These are phyloP conservation scores for Scedosporium boydii DNA, from an alignment of 2,329 filamentous ascomycete genomes.

Conservation along the genomic window DNA sequence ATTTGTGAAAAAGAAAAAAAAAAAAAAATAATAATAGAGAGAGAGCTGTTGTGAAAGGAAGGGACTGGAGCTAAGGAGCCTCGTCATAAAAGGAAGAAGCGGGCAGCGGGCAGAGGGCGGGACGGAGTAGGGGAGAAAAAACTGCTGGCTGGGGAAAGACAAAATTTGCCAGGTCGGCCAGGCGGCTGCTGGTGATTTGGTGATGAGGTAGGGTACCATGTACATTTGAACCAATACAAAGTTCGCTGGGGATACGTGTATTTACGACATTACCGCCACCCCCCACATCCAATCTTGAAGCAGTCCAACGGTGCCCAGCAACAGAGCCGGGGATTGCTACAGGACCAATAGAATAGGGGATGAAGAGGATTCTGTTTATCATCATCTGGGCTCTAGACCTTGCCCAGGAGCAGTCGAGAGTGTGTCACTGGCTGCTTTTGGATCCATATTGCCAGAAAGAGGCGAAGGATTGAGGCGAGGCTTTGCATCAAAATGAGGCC, in stretches of 20 bases:
- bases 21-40: background rate
- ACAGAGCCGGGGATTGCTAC: background rate
- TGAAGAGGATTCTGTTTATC: constrained; percentile 1
- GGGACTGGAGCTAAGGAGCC: background rate
- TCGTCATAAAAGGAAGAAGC: constrained; percentile 1
- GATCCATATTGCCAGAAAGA: background rate
- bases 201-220: background rate
- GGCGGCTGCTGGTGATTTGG: constrained; percentile 1
- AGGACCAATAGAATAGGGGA: constrained; percentile 7
- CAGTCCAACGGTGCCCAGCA: constrained; percentile 7
- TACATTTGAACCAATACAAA: background rate
- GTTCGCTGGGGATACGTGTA: background rate
- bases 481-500: background rate
- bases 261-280: background rate
- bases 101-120: background rate
- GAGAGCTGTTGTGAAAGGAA: background rate
- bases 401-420: background rate
- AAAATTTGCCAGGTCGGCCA: constrained; percentile 5
- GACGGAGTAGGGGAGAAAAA: background rate
- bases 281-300: constrained; percentile 8
- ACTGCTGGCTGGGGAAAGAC: constrained; percentile 4
- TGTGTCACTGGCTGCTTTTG: background rate
- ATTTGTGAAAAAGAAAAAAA: background rate
- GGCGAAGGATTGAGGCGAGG: background rate
- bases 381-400: background rate